Evolutionary conservation across 306 rosid genomes (phyloP).

Genomic region (Cicer chorassanicum): DNA sequence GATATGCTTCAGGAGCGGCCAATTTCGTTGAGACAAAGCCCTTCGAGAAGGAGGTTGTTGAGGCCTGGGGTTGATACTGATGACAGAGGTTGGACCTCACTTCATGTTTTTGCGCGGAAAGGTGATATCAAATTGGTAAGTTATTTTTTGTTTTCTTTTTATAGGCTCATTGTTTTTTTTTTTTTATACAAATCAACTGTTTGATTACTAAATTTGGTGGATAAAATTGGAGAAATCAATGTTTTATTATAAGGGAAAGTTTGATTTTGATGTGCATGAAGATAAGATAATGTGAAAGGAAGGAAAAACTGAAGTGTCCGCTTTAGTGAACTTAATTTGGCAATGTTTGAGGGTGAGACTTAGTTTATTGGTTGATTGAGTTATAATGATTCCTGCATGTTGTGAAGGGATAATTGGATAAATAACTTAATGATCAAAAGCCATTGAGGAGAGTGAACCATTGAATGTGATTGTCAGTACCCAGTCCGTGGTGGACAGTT

Average conservation of each 20-base stretch:
- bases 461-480: background rate
- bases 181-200: background rate
- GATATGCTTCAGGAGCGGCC: slow-evolving; percentile 54
- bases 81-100: slow-evolving; percentile 90
- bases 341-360: background rate
- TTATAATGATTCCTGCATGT: background rate
- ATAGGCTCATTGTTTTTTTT: background rate
- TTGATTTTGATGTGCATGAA: background rate
- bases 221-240: background rate
- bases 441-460: background rate
- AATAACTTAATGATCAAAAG: background rate
- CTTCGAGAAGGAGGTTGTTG: slow-evolving; percentile 67
- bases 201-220: slow-evolving; percentile 6
- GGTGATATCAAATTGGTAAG: slow-evolving; percentile 75
- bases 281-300: background rate
- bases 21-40: slow-evolving; percentile 49
- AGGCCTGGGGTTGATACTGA: slow-evolving; percentile 60
- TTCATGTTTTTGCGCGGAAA: slow-evolving; percentile 77
- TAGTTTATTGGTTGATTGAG: background rate
- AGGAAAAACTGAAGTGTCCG: background rate
- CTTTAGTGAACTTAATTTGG: background rate
- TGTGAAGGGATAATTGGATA: background rate
- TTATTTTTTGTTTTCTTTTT: background rate
- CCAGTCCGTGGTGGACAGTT: background rate
- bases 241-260: background rate